These are phyloP conservation scores for Hypoxylon sp. DNA, from an alignment of 2,329 filamentous ascomycete species.

Conservation along the genomic window DNA sequence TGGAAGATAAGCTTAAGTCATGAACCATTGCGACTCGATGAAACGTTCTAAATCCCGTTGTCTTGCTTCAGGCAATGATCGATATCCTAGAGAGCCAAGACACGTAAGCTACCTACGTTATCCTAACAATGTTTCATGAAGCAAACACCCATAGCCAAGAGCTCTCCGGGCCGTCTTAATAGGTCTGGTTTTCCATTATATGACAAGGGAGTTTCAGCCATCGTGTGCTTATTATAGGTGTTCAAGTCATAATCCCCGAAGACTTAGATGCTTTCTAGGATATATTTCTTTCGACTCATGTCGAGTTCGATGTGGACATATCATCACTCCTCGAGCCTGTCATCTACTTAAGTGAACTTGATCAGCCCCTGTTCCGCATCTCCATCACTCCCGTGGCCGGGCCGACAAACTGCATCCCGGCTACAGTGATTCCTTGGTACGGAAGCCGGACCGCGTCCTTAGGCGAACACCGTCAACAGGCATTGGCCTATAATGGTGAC, in stretches of 20 bases:
- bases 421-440: not conserved
- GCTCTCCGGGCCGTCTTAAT: not conserved
- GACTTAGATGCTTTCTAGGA: not conserved
- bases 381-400: not conserved
- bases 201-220: not conserved
- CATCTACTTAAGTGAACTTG: not conserved
- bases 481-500: not conserved
- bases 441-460: not conserved
- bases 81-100: not conserved
- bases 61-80: not conserved
- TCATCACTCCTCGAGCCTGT: not conserved
- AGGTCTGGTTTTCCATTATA: not conserved
- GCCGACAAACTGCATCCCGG: not conserved
- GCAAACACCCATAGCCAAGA: not conserved
- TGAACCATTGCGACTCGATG: conserved; percentile 1
- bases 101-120: not conserved
- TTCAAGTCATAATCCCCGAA: not conserved
- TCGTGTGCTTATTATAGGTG: not conserved
- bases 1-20: conserved; percentile 17
- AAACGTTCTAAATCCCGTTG: conserved; percentile 3
- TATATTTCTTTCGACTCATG: not conserved
- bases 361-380: not conserved
- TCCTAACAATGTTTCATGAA: not conserved
- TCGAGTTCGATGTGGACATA: not conserved
- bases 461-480: not conserved